Percentiles rank a stretch among this genome's conserved stretches.
Conservation (phyloP, 352 stramenopile species). For the Phytophthora pistaciae region DNA sequence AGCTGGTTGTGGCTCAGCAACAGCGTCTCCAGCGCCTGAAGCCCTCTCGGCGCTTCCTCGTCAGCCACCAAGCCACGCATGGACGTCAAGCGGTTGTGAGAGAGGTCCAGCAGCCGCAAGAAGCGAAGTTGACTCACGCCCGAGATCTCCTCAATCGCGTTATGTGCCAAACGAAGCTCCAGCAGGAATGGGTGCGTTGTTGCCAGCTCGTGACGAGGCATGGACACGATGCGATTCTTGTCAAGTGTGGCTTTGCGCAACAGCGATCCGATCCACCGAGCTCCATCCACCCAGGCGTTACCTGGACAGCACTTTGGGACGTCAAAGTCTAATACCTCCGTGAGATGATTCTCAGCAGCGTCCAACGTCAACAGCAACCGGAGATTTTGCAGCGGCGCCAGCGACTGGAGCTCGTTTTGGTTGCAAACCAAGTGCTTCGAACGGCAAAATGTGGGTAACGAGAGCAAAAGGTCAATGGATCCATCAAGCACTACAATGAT, state of each 20-base stretch:
- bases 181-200: conserved; percentile 67
- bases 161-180: conserved; percentile 71
- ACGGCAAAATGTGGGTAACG: not conserved
- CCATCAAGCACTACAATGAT: not conserved
- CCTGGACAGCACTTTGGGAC: conserved; percentile 59
- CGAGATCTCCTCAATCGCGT: conserved; percentile 59
- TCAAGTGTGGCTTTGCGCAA: conserved; percentile 61
- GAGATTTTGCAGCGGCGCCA: conserved; percentile 58
- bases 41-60: conserved; percentile 15
- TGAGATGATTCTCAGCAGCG: conserved; percentile 67
- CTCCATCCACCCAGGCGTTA: conserved; percentile 67
- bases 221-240: conserved; percentile 59
- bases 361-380: conserved; percentile 66
- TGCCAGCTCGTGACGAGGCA: conserved; percentile 52
- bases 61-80: conserved; percentile 42
- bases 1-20: conserved; percentile 71
- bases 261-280: conserved; percentile 70
- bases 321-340: conserved; percentile 71
- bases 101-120: conserved; percentile 74
- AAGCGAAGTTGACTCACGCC: conserved; percentile 66
- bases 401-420: conserved; percentile 56
- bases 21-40: conserved; percentile 61
- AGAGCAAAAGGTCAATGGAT: not conserved
- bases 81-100: conserved; percentile 65
- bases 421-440: conserved; percentile 65